These are phyloP conservation scores for Scenedesmus sp. DNA, from an alignment of 163 green algal species.

Conservation along the genomic window DNA sequence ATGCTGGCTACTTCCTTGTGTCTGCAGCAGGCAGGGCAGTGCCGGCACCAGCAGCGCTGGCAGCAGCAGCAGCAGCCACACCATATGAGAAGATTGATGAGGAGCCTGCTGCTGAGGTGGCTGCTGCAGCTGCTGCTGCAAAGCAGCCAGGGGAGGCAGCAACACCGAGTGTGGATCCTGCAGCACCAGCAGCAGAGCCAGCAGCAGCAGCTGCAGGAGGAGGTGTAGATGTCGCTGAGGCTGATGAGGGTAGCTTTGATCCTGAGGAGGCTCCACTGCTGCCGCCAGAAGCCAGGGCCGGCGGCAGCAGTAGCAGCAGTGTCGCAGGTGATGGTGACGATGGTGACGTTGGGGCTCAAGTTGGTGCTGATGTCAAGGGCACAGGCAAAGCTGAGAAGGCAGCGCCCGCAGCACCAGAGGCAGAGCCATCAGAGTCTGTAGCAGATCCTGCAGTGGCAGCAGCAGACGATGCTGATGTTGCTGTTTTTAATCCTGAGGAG, in stretches of 20 bases:
- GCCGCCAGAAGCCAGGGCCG: not conserved
- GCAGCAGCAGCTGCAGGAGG: not conserved
- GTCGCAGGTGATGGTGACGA: not conserved
- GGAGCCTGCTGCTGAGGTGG: not conserved
- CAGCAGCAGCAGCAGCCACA: not conserved
- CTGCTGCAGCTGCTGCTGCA: not conserved
- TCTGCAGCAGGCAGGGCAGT: not conserved
- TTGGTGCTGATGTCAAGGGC: not conserved
- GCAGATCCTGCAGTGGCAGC: not conserved
- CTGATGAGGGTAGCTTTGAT: not conserved
- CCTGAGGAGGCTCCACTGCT: not conserved
- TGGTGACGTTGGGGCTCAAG: not conserved
- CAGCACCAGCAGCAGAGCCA: not conserved
- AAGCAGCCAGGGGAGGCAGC: not conserved
- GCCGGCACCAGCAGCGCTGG: not conserved
- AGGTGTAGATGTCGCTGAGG: not conserved
- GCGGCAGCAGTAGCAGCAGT: slow-evolving; percentile 31
- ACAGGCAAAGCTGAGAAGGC: too few species aligned
- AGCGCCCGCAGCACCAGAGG: not conserved
- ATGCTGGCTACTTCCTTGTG: not conserved
- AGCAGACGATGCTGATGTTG: not conserved
- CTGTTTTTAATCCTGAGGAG: not conserved
- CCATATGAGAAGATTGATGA: not conserved
- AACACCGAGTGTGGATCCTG: not conserved
- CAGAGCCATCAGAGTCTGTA: not conserved